Evolutionary conservation across 78 protist species (phyloP).

Genomic region (Creolimax fragrantissima): DNA sequence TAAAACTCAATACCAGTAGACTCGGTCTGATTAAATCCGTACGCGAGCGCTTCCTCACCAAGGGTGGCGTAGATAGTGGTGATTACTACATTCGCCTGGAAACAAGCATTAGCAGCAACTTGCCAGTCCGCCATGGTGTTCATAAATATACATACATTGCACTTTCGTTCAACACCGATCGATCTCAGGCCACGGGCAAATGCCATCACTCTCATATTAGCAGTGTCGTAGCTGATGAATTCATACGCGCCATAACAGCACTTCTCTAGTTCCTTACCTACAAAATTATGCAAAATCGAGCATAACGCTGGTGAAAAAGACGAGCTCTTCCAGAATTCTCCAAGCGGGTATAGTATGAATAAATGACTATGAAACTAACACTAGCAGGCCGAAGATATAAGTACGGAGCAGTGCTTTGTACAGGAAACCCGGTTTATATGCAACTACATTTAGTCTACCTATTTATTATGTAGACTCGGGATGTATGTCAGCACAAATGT

Average conservation of each 20-base stretch:
- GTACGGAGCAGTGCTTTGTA: too few relatives aligned
- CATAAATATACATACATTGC: neutral
- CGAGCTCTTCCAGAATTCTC: too few relatives aligned
- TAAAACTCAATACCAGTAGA: neutral
- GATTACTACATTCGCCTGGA: neutral
- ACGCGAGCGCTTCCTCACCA: slow-evolving; percentile 44
- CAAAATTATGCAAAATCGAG: too few relatives aligned
- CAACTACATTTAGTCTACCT: too few relatives aligned
- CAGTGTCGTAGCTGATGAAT: slow-evolving; percentile 8
- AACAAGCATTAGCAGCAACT: slow-evolving; percentile 10
- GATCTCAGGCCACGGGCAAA: slow-evolving; percentile 23
- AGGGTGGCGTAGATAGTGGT: slow-evolving; percentile 51
- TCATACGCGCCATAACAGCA: neutral
- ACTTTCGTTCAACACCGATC: neutral
- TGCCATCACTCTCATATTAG: neutral
- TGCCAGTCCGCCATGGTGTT: neutral
- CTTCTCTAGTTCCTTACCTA: neutral
- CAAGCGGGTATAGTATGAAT: too few relatives aligned
- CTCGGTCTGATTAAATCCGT: slow-evolving; percentile 53
- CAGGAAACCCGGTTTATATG: too few relatives aligned
- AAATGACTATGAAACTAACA: too few relatives aligned
- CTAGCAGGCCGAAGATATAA: too few relatives aligned
- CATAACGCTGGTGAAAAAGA: too few relatives aligned
- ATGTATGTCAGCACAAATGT: too few relatives aligned
- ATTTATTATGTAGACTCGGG: too few relatives aligned